Percentiles rank a stretch among this genome's conserved stretches.
phyloP scores from a whole-genome alignment of 2,329 filamentous ascomycete genomes.

The Nothopassalora personata region DNA sequence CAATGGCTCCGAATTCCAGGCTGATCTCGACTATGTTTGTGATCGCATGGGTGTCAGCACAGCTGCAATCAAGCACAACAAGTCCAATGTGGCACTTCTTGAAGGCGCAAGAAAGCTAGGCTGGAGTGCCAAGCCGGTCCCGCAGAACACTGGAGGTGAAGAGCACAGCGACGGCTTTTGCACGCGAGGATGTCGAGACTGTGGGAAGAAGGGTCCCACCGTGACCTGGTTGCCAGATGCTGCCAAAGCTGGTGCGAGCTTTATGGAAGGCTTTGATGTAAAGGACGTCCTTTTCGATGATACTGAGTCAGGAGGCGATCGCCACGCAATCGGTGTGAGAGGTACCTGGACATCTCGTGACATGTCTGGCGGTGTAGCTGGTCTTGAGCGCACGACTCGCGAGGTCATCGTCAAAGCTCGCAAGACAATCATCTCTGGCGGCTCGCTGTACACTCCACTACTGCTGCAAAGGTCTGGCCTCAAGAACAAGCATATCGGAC shows the following conservation, averaged over 20 bases:
- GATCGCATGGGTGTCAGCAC: slow-evolving; percentile 69
- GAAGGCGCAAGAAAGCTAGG: slow-evolving; percentile 70
- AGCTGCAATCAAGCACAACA: slow-evolving; percentile 65
- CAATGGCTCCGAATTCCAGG: slow-evolving; percentile 66
- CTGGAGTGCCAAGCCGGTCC: slow-evolving; percentile 62
- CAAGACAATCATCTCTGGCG: slow-evolving; percentile 72
- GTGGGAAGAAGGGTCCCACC: slow-evolving; percentile 72
- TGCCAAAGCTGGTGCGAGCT: slow-evolving; percentile 67
- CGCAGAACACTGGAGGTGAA: slow-evolving; percentile 71
- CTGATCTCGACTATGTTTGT: slow-evolving; percentile 74
- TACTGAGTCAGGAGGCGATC: slow-evolving; percentile 39
- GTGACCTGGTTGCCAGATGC: slow-evolving; percentile 77
- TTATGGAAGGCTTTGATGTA: slow-evolving; percentile 76
- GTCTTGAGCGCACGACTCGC: slow-evolving; percentile 49
- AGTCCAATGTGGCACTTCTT: slow-evolving; percentile 64
- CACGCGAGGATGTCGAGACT: slow-evolving; percentile 55
- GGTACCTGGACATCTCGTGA: slow-evolving; percentile 74
- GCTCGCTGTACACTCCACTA: slow-evolving; percentile 70
- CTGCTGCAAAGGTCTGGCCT: slow-evolving; percentile 73
- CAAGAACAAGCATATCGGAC: slow-evolving; percentile 74
- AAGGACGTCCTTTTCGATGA: slow-evolving; percentile 65
- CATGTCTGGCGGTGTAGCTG: slow-evolving; percentile 53
- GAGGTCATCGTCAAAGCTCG: slow-evolving; percentile 70
- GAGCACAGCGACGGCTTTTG: slow-evolving; percentile 69
- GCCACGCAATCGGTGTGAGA: slow-evolving; percentile 62